Evolutionary conservation across 2,329 filamentous ascomycete genomes (phyloP).

Genomic region (Myriosclerotinia curreyana): DNA sequence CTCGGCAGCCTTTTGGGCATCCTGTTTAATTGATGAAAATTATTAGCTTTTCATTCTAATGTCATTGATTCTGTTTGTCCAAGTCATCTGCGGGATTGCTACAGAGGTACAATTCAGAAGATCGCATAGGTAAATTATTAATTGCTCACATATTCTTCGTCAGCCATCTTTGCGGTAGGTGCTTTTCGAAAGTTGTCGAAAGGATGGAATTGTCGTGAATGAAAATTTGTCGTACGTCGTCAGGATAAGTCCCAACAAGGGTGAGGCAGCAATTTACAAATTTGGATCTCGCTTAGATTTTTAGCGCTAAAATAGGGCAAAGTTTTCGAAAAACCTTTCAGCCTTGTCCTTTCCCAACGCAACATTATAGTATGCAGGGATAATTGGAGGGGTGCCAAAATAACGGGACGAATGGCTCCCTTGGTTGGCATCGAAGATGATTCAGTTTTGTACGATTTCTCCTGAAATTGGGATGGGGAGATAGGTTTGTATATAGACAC

Average conservation of each 20-base stretch:
- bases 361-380: neutral
- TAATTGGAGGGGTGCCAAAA: neutral
- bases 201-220: conserved; percentile 28
- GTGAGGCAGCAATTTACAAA: conserved; percentile 4
- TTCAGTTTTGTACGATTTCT: neutral
- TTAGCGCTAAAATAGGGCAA: conserved; percentile 20
- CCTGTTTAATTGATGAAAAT: conserved; percentile 51
- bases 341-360: neutral
- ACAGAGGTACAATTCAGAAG: neutral
- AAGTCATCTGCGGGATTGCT: neutral
- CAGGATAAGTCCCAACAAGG: neutral
- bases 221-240: conserved; percentile 24
- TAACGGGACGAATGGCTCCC: neutral
- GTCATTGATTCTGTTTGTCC: neutral
- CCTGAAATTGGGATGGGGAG: neutral
- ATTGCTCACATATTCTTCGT: conserved; percentile 65
- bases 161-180: conserved; percentile 68
- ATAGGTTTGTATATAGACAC: neutral
- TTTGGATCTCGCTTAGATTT: conserved; percentile 16
- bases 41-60: conserved; percentile 38
- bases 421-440: neutral
- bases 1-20: conserved; percentile 97
- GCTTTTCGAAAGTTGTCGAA: conserved; percentile 37
- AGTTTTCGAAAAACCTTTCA: conserved; percentile 3
- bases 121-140: conserved; percentile 10